These are phyloP conservation scores for Phyllosticta citrichinensis DNA, from an alignment of 2,329 filamentous ascomycete species.

Conservation along the genomic window DNA sequence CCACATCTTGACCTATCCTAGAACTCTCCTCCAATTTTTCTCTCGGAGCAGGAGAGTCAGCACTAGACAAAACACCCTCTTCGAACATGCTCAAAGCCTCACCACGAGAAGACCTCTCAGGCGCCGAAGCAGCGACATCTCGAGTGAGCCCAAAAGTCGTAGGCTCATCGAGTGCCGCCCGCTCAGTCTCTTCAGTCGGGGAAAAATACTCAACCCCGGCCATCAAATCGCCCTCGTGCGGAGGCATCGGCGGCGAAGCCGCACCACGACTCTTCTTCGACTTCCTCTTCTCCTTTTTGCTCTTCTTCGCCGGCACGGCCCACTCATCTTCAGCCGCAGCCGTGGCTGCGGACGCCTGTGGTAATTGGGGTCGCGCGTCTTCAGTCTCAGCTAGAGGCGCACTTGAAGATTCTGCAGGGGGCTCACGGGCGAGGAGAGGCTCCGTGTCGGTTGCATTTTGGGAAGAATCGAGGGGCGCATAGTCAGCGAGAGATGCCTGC, in stretches of 20 bases:
- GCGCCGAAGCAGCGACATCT: not conserved
- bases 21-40: no score
- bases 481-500: not conserved
- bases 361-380: not conserved
- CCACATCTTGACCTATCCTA: no score
- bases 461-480: not conserved
- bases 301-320: constrained; percentile 15
- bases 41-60: no score
- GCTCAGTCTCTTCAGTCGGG: not conserved
- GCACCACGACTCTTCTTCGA: constrained; percentile 23
- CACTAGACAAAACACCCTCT: no score
- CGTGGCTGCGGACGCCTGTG: not conserved
- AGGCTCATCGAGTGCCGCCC: not conserved
- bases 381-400: not conserved
- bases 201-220: constrained; percentile 15
- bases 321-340: not conserved
- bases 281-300: constrained; percentile 25
- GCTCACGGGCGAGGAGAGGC: not conserved
- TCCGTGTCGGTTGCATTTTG: not conserved
- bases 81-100: not conserved
- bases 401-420: not conserved
- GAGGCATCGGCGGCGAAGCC: not conserved
- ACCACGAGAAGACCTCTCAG: not conserved
- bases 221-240: not conserved
- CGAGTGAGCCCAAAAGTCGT: not conserved